Conservation (phyloP, 495 filamentous ascomycete genomes). For the Trichoderma reesei region DNA sequence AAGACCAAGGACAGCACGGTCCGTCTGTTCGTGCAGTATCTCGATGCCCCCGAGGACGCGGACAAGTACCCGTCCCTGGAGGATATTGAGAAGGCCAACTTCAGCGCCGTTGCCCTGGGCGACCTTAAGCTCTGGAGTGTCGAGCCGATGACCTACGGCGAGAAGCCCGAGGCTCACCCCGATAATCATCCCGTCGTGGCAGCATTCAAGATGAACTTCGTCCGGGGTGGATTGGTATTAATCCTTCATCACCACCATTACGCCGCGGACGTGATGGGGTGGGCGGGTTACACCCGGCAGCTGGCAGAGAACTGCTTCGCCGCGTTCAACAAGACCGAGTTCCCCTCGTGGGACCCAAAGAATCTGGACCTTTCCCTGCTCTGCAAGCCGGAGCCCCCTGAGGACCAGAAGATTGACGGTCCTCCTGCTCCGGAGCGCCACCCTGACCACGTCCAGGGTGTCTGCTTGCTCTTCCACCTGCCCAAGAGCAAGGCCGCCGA, state of each 20-base stretch:
- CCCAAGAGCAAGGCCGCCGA: slow-evolving; percentile 33
- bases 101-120: slow-evolving; percentile 20
- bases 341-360: slow-evolving; percentile 27
- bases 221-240: slow-evolving; percentile 33
- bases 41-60: slow-evolving; percentile 24
- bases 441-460: slow-evolving; percentile 20
- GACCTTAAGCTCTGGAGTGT: slow-evolving; percentile 25
- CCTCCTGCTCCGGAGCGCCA: slow-evolving; percentile 23
- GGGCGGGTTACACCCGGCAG: slow-evolving; percentile 28
- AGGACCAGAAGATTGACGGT: slow-evolving; percentile 23
- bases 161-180: slow-evolving; percentile 30
- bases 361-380: slow-evolving; percentile 28
- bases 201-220: slow-evolving; percentile 34
- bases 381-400: slow-evolving; percentile 17
- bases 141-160: slow-evolving; percentile 31
- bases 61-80: slow-evolving; percentile 20
- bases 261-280: slow-evolving; percentile 35
- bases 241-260: slow-evolving; percentile 37
- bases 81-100: slow-evolving; percentile 25
- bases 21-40: slow-evolving; percentile 30
- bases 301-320: slow-evolving; percentile 36
- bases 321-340: slow-evolving; percentile 20
- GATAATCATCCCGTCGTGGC: slow-evolving; percentile 25
- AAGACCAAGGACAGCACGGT: slow-evolving; percentile 35
- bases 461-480: slow-evolving; percentile 30